Conservation (phyloP, 768 basidiomycete species). For the Russula sp. region DNA sequence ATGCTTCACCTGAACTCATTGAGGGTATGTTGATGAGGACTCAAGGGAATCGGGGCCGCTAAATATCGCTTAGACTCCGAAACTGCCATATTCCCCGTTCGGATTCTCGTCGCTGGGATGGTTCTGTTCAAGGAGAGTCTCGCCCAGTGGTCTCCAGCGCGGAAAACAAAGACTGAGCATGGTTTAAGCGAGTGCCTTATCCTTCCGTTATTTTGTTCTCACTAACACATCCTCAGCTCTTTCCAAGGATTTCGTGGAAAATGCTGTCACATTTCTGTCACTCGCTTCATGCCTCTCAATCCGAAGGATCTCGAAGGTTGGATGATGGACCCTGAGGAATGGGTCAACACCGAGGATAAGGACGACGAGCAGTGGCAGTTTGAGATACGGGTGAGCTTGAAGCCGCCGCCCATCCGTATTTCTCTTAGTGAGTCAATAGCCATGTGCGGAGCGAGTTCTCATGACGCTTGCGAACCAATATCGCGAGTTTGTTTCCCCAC, state of each 20-base stretch:
- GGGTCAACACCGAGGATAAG: conserved; percentile 85
- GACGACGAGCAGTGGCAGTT: conserved; percentile 93
- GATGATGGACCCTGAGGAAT: conserved; percentile 90
- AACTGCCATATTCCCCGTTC: conserved; percentile 67
- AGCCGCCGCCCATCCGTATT: conserved; percentile 32
- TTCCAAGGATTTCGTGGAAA: conserved; percentile 66
- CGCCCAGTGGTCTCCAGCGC: conserved; percentile 67
- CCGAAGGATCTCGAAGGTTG: conserved; percentile 78
- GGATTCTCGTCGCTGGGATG: conserved; percentile 80
- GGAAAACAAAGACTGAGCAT: conserved; percentile 58
- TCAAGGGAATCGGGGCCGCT: not conserved
- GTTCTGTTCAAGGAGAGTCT: conserved; percentile 82
- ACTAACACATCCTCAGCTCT: conserved; percentile 45
- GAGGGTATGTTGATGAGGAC: conserved; percentile 44
- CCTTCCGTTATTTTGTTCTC: conserved; percentile 7
- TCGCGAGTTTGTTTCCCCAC: conserved; percentile 61
- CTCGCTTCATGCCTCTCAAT: conserved; percentile 81
- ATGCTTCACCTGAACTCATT: conserved; percentile 50
- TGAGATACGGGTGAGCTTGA: conserved; percentile 67
- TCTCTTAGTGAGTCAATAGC: conserved; percentile 44
- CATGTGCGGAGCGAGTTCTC: conserved; percentile 90
- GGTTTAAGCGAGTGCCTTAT: conserved; percentile 48
- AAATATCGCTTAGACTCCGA: conserved; percentile 49
- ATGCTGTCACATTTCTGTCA: conserved; percentile 75
- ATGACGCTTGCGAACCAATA: conserved; percentile 75